Conservation (phyloP, 495 filamentous ascomycete genomes). For the Aspergillus kassunensis region DNA sequence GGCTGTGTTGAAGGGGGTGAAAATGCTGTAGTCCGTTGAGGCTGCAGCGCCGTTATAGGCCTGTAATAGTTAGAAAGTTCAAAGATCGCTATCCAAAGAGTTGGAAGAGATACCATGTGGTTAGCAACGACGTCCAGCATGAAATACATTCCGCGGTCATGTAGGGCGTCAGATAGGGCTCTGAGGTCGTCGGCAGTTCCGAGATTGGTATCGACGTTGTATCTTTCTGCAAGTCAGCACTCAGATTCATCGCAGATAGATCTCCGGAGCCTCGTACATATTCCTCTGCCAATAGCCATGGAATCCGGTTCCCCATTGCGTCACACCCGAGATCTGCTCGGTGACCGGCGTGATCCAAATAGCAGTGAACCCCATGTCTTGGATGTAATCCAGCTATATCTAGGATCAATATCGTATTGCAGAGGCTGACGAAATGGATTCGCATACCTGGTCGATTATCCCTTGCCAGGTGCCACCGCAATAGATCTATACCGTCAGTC, state of each 20-base stretch:
- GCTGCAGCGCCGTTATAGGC: too few relatives aligned
- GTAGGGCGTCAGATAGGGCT: slow-evolving; percentile 53
- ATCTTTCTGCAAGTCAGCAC: too few relatives aligned
- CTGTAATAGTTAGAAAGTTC: slow-evolving; percentile 26
- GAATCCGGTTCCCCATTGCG: slow-evolving; percentile 43
- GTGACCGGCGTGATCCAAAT: slow-evolving; percentile 72
- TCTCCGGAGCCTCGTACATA: slow-evolving; percentile 15
- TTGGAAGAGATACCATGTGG: slow-evolving; percentile 59
- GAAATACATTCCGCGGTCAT: slow-evolving; percentile 62
- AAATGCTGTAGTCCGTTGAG: slow-evolving; percentile 48
- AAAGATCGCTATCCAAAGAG: too few relatives aligned
- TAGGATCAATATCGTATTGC: too few relatives aligned
- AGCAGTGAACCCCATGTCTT: slow-evolving; percentile 68
- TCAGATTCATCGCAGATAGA: too few relatives aligned
- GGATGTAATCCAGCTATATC: slow-evolving; percentile 37
- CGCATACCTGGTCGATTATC: slow-evolving; percentile 44
- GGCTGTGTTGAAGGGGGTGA: slow-evolving; percentile 60
- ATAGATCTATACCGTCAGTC: slow-evolving; percentile 31
- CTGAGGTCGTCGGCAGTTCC: slow-evolving; percentile 62
- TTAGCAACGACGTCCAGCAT: slow-evolving; percentile 85
- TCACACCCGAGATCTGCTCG: slow-evolving; percentile 48
- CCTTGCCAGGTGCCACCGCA: slow-evolving; percentile 69
- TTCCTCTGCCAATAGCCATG: slow-evolving; percentile 29
- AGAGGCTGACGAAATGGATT: too few relatives aligned
- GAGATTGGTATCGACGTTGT: slow-evolving; percentile 59